phyloP scores from a whole-genome alignment of 768 basidiomycete genomes.

The Russula ochroleuca region DNA sequence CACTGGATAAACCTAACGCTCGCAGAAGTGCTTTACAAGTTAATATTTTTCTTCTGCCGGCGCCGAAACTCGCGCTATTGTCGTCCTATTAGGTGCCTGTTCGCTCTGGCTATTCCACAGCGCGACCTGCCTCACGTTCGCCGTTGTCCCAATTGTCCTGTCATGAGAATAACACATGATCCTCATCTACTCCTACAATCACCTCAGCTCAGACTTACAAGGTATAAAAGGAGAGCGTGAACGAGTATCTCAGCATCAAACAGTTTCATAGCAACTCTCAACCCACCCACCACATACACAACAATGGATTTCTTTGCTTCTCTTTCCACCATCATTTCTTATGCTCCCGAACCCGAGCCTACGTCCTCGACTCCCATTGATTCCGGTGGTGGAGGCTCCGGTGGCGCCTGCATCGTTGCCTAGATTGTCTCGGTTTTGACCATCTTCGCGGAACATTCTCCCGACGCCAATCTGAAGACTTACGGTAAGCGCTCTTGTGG shows the following conservation, averaged over 20 bases:
- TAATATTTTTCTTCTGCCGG: too few species aligned
- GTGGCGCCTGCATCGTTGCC: neutral
- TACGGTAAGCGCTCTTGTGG: neutral
- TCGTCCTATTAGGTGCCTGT: too few species aligned
- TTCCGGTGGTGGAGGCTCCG: neutral
- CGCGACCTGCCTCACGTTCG: too few species aligned
- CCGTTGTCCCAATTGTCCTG: neutral
- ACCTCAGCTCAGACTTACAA: neutral
- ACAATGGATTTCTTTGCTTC: slow-evolving; percentile 3
- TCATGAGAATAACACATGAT: neutral
- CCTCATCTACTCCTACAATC: neutral
- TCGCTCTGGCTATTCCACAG: too few species aligned
- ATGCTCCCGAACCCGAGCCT: neutral
- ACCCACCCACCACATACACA: neutral
- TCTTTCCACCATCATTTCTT: neutral
- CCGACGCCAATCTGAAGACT: neutral
- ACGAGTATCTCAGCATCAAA: neutral
- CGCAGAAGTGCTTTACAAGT: too few species aligned
- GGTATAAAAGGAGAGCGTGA: neutral
- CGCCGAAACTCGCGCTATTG: too few species aligned
- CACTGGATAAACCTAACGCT: too few species aligned
- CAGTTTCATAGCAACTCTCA: neutral
- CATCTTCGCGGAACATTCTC: neutral
- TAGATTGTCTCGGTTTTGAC: neutral
- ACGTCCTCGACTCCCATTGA: slow-evolving; percentile 1